Percentiles rank a stretch among this genome's conserved stretches.
These are phyloP conservation scores for Candida sithepensis DNA, from an alignment of 805 yeast genomes.

Conservation along the genomic window DNA sequence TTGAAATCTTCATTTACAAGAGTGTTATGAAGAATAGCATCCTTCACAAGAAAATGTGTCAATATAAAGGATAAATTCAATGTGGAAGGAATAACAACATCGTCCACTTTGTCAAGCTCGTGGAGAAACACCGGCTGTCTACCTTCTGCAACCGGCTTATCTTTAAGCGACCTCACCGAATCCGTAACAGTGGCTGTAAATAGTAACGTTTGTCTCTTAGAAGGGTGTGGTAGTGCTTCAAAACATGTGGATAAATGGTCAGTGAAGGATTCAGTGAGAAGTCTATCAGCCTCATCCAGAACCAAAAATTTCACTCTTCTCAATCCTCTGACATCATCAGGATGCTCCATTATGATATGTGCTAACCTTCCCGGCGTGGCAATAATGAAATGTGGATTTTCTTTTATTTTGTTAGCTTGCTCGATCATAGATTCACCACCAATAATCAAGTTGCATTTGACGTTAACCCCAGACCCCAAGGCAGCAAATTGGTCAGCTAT, in stretches of 20 bases:
- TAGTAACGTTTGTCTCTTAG: constrained; percentile 76
- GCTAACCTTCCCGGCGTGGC: constrained; percentile 98
- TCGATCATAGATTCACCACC: constrained; percentile 95
- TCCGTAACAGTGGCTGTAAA: constrained; percentile 97
- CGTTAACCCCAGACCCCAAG: constrained; percentile 83
- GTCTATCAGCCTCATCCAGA: constrained; percentile 93
- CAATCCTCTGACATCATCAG: constrained; percentile 77
- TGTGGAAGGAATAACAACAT: constrained; percentile 77
- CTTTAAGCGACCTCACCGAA: constrained; percentile 76
- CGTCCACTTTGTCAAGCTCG: constrained; percentile 70
- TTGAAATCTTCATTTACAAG: constrained; percentile 59
- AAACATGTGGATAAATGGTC: constrained; percentile 74
- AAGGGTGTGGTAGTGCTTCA: constrained; percentile 64
- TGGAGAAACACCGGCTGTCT: constrained; percentile 62
- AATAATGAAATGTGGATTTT: constrained; percentile 86
- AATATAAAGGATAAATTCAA: constrained; percentile 63
- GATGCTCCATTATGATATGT: constrained; percentile 83
- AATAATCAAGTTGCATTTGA: constrained; percentile 76
- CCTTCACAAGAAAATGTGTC: constrained; percentile 85
- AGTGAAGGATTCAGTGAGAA: constrained; percentile 80
- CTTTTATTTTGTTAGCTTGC: constrained; percentile 78
- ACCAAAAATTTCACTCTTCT: constrained; percentile 78
- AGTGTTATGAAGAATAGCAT: constrained; percentile 74
- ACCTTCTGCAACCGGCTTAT: constrained; percentile 52
- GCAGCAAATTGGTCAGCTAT: constrained; percentile 97